A percentile compares a stretch with the other conserved stretches of the same genome.
These are phyloP conservation scores for Phytophthora aleatoria DNA, from an alignment of 352 stramenopile species.

Conservation along the genomic window DNA sequence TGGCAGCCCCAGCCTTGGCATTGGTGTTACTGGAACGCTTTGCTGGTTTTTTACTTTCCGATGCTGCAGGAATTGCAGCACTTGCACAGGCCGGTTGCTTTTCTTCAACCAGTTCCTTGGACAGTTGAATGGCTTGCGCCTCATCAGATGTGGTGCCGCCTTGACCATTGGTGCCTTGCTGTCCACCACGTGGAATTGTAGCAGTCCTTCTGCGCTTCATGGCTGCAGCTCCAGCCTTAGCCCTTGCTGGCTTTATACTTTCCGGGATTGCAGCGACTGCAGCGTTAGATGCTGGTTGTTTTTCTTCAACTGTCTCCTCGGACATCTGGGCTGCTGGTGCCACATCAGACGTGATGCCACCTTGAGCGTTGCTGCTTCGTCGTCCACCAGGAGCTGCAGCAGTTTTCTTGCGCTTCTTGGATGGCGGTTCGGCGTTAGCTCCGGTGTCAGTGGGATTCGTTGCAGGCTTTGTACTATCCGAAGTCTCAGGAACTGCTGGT, in stretches of 20 bases:
- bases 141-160: conserved; percentile 12
- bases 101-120: conserved; percentile 1
- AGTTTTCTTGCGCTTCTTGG: conserved; percentile 32
- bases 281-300: background rate
- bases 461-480: background rate
- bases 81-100: background rate
- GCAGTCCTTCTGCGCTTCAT: background rate
- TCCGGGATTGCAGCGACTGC: background rate
- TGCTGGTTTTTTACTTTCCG: background rate
- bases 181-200: background rate
- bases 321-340: conserved; percentile 1
- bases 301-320: background rate
- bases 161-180: background rate
- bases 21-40: background rate
- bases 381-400: conserved; percentile 10
- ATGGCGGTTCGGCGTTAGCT: conserved; percentile 6
- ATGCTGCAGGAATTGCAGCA: background rate
- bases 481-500: background rate
- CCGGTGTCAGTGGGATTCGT: background rate
- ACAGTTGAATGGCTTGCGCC: conserved; percentile 40
- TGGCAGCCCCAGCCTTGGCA: background rate
- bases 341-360: conserved; percentile 34
- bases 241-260: background rate
- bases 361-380: conserved; percentile 18
- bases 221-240: background rate